Evolutionary conservation across 202 grass and related monocot species (phyloP).

Genomic region (Carex arenaria): DNA sequence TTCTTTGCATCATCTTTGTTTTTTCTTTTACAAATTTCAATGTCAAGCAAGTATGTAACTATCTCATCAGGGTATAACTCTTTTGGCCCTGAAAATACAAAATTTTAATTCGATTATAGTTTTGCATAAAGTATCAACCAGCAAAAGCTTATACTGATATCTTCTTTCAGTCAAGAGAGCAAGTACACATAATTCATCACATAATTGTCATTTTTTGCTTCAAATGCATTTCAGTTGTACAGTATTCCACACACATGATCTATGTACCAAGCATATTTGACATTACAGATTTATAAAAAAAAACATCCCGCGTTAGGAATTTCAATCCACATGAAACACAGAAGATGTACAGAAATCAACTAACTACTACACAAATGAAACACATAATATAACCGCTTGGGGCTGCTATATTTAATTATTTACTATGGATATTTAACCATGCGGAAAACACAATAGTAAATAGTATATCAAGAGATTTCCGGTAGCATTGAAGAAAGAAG

Average conservation of each 20-base stretch:
- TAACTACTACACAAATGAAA: not conserved
- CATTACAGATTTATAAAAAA: not conserved
- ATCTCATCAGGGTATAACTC: conserved; percentile 31
- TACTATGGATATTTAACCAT: not conserved
- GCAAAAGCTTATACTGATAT: not conserved
- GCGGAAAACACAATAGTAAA: not conserved
- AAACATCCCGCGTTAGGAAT: not conserved
- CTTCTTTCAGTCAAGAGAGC: not conserved
- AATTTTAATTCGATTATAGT: conserved; percentile 5
- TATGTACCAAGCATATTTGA: not conserved
- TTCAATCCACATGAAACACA: not conserved
- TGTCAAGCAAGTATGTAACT: not conserved
- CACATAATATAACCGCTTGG: not conserved
- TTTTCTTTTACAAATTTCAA: conserved; percentile 11
- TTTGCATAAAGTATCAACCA: conserved; percentile 3
- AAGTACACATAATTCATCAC: not conserved
- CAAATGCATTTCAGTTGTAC: not conserved
- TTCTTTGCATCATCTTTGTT: conserved; percentile 66
- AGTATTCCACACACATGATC: not conserved
- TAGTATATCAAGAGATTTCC: not conserved
- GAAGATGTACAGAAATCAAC: not conserved
- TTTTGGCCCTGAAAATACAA: conserved; percentile 30
- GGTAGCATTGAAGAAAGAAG: not conserved
- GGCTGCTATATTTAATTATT: not conserved
- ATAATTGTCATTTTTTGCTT: not conserved